Evolutionary conservation across 2,329 filamentous ascomycete genomes (phyloP), one percentile per base, ranked within the genome.

Genomic region (Trichoderma arundinaceum): DNA sequence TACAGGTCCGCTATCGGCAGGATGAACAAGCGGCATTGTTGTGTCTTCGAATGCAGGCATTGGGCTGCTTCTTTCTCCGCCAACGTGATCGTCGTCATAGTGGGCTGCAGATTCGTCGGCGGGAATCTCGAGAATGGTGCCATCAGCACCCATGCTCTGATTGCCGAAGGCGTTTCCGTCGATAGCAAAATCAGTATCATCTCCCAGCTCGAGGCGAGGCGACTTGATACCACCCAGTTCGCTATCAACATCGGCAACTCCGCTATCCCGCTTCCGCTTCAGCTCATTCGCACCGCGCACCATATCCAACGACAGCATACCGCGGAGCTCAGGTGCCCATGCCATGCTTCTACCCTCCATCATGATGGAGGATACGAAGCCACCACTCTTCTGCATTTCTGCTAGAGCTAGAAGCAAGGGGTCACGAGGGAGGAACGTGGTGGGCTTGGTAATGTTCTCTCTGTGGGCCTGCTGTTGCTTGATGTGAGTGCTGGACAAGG

Each of bases 181-280:
- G 35, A 77, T 71, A 19, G 72, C 77, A 49, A 80, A 72, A 17
- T 86, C 85, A 41, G 90, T 89, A 17, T 91, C 89, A 44, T 89
- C 88, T 28, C 86, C 88, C 53, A 92, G 77, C 66, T 90, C 86
- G 15, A 91, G 80, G 54, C 90, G 88, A 63, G 92, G 86, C 54
- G 87, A 89, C 78, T 92, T 91, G 67, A 85, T 83, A 33, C 82
- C 84, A 38, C 83, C 83, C 61, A 86, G 84, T 52, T 90, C 88
- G 68, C 84, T 86, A 22, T 90, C 91, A 69, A 95, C 85, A 73
- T 94, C 92, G 51, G 90, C 91, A 69, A 95, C 87, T 28, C 91
- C 93, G 72, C 90, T 93, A 73, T 97, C 93, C 33, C 95, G 89
- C 84, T 99, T 99, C 66, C 95, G 88, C 85, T 98, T 99, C 64